These are phyloP conservation scores for Rhinocladiella similis DNA, from an alignment of 2,329 filamentous ascomycete species.

Conservation along the genomic window DNA sequence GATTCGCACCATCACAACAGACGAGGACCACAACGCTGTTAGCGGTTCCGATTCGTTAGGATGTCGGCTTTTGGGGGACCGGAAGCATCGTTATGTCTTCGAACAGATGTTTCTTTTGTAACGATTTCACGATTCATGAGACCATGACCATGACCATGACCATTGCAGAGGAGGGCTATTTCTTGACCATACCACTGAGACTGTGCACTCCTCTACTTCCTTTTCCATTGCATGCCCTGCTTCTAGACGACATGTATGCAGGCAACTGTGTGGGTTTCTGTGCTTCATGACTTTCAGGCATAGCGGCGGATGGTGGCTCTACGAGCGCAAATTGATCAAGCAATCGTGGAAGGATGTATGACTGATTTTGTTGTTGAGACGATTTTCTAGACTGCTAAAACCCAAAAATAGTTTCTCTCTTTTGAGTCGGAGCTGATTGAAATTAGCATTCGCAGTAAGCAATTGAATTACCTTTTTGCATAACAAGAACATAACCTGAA, in stretches of 20 bases:
- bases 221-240: slow-evolving; percentile 9
- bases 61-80: not conserved
- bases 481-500: too few species aligned
- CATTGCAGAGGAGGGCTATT: not conserved
- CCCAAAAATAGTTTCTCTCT: not conserved
- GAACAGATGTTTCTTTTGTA: not conserved
- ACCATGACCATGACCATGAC: not conserved
- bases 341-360: slow-evolving; percentile 14
- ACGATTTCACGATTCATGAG: slow-evolving; percentile 1
- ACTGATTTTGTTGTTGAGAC: slow-evolving; percentile 16
- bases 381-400: slow-evolving; percentile 10
- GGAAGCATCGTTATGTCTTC: not conserved
- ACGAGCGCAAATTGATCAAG: slow-evolving; percentile 7
- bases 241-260: slow-evolving; percentile 19
- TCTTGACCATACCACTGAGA: not conserved
- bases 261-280: slow-evolving; percentile 22
- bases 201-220: slow-evolving; percentile 11
- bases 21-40: slow-evolving; percentile 15
- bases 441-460: too few species aligned
- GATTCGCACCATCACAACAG: slow-evolving; percentile 9
- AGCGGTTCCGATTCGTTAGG: not conserved
- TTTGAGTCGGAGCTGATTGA: not conserved
- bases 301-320: slow-evolving; percentile 8
- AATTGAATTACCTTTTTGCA: too few species aligned
- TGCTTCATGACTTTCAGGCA: slow-evolving; percentile 15